Percentiles rank a stretch among this genome's conserved stretches.
phyloP scores from a whole-genome alignment of 257 asterid genomes.

The Fraxinus cuspidata region DNA sequence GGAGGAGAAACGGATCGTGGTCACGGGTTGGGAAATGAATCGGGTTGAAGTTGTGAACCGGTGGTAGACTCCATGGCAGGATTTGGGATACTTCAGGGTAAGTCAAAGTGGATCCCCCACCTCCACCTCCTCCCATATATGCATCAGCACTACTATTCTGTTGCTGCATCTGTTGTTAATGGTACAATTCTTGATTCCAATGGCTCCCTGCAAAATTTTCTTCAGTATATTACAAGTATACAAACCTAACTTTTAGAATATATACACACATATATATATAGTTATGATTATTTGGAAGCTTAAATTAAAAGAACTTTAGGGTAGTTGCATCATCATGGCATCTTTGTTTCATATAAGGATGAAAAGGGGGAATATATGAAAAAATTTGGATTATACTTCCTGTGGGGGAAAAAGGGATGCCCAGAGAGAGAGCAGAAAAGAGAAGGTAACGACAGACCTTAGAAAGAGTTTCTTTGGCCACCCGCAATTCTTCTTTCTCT shows the following conservation, averaged over 20 bases:
- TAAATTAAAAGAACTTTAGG: slow-evolving; percentile 40
- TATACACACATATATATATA: neutral
- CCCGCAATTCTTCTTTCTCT: slow-evolving; percentile 2
- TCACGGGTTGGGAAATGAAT: slow-evolving; percentile 34
- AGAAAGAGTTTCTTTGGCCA: slow-evolving; percentile 16
- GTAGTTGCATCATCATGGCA: slow-evolving; percentile 35
- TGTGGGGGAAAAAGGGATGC: slow-evolving; percentile 31
- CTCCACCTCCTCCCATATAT: slow-evolving; percentile 24
- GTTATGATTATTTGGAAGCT: neutral
- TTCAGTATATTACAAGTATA: slow-evolving; percentile 9
- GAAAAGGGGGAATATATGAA: slow-evolving; percentile 45
- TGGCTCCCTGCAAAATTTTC: slow-evolving; percentile 5
- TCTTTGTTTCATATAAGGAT: slow-evolving; percentile 42
- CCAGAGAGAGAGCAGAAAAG: slow-evolving; percentile 31
- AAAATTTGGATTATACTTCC: slow-evolving; percentile 36
- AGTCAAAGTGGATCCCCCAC: slow-evolving; percentile 34
- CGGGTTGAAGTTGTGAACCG: slow-evolving; percentile 47
- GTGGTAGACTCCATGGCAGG: slow-evolving; percentile 65
- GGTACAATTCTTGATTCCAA: neutral
- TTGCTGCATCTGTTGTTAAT: slow-evolving; percentile 42
- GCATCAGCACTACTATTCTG: slow-evolving; percentile 33
- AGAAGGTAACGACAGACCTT: slow-evolving; percentile 38
- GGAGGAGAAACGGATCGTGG: slow-evolving; percentile 66
- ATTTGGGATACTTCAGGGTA: slow-evolving; percentile 54
- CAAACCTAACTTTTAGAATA: neutral